Evolutionary conservation across 1,284 basidiomycete genomes (phyloP).

Genomic region (Ustilago loliicola): DNA sequence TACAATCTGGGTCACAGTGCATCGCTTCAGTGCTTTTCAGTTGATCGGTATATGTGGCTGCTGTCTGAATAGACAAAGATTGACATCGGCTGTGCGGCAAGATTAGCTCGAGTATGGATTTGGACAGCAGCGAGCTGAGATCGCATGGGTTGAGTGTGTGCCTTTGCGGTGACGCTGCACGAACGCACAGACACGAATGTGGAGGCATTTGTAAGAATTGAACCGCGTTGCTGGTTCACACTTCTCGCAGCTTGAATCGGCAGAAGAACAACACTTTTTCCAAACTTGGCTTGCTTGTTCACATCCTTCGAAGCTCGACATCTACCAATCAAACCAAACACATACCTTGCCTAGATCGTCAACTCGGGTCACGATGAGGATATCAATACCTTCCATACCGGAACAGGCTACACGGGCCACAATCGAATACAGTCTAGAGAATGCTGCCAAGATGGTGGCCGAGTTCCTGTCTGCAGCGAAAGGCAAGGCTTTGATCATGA

Average conservation of each 20-base stretch:
- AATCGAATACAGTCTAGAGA: conserved; percentile 48
- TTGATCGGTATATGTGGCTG: too few species aligned
- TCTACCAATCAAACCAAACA: background rate
- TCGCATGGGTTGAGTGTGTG: background rate
- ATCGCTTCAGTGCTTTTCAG: background rate
- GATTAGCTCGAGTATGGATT: background rate
- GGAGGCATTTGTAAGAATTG: conserved; percentile 11
- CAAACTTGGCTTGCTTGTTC: background rate
- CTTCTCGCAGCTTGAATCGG: background rate
- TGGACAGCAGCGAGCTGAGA: background rate
- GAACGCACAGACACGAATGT: conserved; percentile 1
- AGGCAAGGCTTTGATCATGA: conserved; percentile 57
- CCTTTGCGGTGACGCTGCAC: background rate
- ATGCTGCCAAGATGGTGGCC: conserved; percentile 49
- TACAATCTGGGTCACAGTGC: background rate
- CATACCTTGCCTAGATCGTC: background rate
- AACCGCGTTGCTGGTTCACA: background rate
- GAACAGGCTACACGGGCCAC: conserved; percentile 32
- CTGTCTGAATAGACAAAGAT: too few species aligned
- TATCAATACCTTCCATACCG: conserved; percentile 68
- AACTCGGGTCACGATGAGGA: conserved; percentile 51
- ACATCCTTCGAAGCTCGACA: background rate
- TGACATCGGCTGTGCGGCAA: background rate
- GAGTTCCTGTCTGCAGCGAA: conserved; percentile 46
- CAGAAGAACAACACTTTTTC: conserved; percentile 11